phyloP scores from a whole-genome alignment of 192 early-diverging fungal species.

The Backusella luteola region DNA sequence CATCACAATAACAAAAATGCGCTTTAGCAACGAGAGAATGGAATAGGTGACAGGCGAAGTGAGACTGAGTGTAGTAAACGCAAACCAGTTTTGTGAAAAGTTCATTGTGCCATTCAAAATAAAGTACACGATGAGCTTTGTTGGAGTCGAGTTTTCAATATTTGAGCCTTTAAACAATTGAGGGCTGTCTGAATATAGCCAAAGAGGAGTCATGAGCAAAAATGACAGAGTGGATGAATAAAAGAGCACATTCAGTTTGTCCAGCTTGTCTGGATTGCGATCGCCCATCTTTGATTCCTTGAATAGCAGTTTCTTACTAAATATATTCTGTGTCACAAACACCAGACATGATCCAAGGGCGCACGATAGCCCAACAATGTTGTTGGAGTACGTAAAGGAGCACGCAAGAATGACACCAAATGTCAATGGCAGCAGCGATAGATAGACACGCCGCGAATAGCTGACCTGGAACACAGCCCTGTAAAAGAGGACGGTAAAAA shows the following conservation, averaged over 20 bases:
- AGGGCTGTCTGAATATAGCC: slow-evolving; percentile 72
- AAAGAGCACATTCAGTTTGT: slow-evolving; percentile 87
- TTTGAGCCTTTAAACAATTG: slow-evolving; percentile 29
- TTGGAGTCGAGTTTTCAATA: slow-evolving; percentile 21
- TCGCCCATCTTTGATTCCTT: slow-evolving; percentile 39
- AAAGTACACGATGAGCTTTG: slow-evolving; percentile 47
- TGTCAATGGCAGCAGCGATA: slow-evolving; percentile 76
- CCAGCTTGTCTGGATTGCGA: slow-evolving; percentile 61
- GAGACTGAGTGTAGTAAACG: slow-evolving; percentile 72
- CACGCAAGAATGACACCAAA: slow-evolving; percentile 91
- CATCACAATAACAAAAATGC: slow-evolving; percentile 85
- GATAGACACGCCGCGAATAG: slow-evolving; percentile 73
- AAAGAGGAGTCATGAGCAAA: slow-evolving; percentile 76
- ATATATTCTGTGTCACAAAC: slow-evolving; percentile 88
- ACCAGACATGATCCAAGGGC: slow-evolving; percentile 74
- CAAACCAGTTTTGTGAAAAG: slow-evolving; percentile 82
- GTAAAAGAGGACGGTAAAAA: slow-evolving; percentile 84
- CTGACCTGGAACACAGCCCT: slow-evolving; percentile 63
- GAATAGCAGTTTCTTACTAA: slow-evolving; percentile 76
- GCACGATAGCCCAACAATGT: slow-evolving; percentile 70
- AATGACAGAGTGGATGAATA: slow-evolving; percentile 77
- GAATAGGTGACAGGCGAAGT: slow-evolving; percentile 87
- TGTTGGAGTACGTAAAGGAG: slow-evolving; percentile 65
- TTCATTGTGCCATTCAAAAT: slow-evolving; percentile 78
- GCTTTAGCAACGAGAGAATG: slow-evolving; percentile 82